Conservation (phyloP, 345 rosid genomes). For the Gossypium thurberi region DNA sequence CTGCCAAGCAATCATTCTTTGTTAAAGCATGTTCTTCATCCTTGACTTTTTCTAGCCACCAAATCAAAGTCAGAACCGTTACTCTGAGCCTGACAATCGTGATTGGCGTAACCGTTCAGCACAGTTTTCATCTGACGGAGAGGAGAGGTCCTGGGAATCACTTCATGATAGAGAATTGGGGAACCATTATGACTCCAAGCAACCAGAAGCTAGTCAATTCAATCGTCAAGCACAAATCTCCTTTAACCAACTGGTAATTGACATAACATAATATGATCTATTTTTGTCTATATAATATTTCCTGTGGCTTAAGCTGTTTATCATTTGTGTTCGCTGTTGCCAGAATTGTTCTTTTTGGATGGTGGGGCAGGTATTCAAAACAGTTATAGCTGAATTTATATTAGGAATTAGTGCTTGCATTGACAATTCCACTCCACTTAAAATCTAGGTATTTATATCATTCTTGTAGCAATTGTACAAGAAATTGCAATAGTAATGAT, state of each 20-base stretch:
- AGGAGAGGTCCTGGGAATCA: constrained; percentile 69
- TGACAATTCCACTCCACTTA: neutral
- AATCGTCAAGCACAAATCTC: constrained; percentile 43
- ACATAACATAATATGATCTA: neutral
- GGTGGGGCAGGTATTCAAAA: neutral
- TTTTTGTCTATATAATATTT: neutral
- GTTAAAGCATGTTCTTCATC: neutral
- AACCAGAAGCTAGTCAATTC: constrained; percentile 40
- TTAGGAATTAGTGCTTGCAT: neutral
- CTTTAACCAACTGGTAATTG: constrained; percentile 48
- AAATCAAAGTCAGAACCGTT: constrained; percentile 53
- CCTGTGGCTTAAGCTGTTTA: neutral
- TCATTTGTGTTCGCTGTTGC: neutral
- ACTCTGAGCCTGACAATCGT: constrained; percentile 74
- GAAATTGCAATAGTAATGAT: neutral
- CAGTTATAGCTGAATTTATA: neutral
- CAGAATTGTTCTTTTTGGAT: neutral
- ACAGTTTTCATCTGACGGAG: constrained; percentile 46
- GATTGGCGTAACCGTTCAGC: constrained; percentile 82
- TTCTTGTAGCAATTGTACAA: neutral
- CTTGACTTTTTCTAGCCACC: constrained; percentile 26
- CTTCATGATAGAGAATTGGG: constrained; percentile 42
- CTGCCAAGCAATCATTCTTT: neutral
- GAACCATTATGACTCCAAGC: constrained; percentile 37
- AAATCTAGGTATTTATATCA: neutral